Base-by-base conservation (phyloP, 805 yeast genomes). In the Alloascoidea africana region DNA sequence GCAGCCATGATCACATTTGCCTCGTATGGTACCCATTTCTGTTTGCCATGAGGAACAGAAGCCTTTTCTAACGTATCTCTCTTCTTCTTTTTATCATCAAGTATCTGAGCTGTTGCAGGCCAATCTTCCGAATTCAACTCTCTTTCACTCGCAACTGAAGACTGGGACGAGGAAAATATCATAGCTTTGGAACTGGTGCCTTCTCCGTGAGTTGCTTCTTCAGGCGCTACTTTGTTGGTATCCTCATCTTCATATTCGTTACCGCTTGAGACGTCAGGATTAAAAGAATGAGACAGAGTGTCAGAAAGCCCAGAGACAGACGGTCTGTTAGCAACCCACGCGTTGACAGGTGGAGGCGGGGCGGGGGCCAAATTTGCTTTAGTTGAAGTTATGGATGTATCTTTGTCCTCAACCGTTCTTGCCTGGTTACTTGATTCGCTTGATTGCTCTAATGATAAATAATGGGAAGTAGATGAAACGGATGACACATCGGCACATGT, bases 1-100 rank as follows among this genome's bases (percentile, higher is more conserved):
- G 50, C 53, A 15, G 66, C 60, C 32, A 68, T 59, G 17, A 66
- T 66, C 36, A 69, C 70, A 33, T 70, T 57, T 17, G 73, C 81
- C 46, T 72, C 66, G 52, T 69, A 72, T n/a, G 84, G 84, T 32
- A 76, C 68, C 83, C 84, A 76, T 52, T 78, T 80, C 48, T 72
- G 79, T 48, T 70, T 73, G 39, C 75, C 74, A 13, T 56, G 56
- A 35, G 42, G 39, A 4, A 37, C 41, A 45, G 49, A 18, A 30
- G 38, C 38, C n/a, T 23, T 23, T 8, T 8, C 30, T 23, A 23
- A 23, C 8, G 30, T 8, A 8, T 23, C 30, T 8, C n/a, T 23
- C 8, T 8, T n/a, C 13, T 8, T 23, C n/a, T 8, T 23, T 23
- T 8, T 8, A 8, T 23, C n/a, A 23, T 8, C n/a, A n/a, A n/a